Conservation (phyloP, 1,284 basidiomycete species). For the Violaceomyces palustris region DNA sequence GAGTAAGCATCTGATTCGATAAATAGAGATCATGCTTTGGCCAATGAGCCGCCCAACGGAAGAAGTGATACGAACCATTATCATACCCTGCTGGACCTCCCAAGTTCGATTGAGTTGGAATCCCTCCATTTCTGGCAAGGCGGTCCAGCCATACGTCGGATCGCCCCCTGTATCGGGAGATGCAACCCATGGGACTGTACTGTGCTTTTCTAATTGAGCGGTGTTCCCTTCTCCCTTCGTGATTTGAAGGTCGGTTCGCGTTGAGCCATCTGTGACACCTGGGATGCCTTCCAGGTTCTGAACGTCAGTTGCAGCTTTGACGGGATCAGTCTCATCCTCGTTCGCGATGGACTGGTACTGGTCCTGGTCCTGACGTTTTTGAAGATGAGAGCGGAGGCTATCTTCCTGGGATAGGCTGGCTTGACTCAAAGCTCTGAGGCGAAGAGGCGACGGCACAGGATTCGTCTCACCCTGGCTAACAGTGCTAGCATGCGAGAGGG, state of each 20-base stretch:
- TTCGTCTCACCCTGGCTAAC: too few species aligned
- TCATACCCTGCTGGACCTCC: slow-evolving; percentile 9
- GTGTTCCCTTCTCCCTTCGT: too few species aligned
- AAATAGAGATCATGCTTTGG: too few species aligned
- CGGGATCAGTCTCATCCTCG: slow-evolving; percentile 11
- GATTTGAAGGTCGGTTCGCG: too few species aligned
- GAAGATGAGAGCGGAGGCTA: too few species aligned
- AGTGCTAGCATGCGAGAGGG: too few species aligned
- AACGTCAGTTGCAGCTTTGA: slow-evolving; percentile 23
- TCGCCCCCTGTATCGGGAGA: slow-evolving; percentile 6
- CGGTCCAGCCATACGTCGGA: slow-evolving; percentile 13
- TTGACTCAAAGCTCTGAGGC: too few species aligned
- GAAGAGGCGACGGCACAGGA: too few species aligned
- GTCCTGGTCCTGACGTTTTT: slow-evolving; percentile 5
- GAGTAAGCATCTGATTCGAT: too few species aligned
- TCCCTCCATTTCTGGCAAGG: slow-evolving; percentile 23
- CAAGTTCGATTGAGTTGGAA: slow-evolving; percentile 37
- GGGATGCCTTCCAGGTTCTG: slow-evolving; percentile 19
- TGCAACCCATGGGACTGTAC: slow-evolving; percentile 15
- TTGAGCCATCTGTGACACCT: slow-evolving; percentile 18
- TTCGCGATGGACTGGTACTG: slow-evolving; percentile 28
- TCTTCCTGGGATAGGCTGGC: too few species aligned
- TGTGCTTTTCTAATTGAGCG: slow-evolving; percentile 15
- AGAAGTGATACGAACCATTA: too few species aligned
- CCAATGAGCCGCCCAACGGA: too few species aligned